phyloP scores from a whole-genome alignment of 2,329 filamentous ascomycete genomes.

The Fusarium nodosum region DNA sequence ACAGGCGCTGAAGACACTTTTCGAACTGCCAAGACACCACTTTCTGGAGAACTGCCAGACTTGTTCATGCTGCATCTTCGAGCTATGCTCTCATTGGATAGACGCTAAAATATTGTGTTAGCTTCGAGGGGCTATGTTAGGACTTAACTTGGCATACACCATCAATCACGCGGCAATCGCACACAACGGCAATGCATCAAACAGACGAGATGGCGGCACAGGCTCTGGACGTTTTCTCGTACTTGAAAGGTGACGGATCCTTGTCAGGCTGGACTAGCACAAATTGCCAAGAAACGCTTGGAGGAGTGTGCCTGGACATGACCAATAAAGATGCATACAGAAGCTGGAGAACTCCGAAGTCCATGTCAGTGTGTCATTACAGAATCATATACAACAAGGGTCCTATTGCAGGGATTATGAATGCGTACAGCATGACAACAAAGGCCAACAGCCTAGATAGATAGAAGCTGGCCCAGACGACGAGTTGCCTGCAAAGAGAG shows the following conservation, averaged over 20 bases:
- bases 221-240: slow-evolving; percentile 2
- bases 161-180: slow-evolving; percentile 21
- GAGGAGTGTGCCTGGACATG: slow-evolving; percentile 6
- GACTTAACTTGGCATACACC: slow-evolving; percentile 5
- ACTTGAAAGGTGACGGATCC: slow-evolving; percentile 5
- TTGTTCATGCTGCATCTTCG: slow-evolving; percentile 18
- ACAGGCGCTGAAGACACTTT: slow-evolving; percentile 22
- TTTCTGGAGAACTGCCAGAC: slow-evolving; percentile 26
- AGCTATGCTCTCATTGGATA: slow-evolving; percentile 9
- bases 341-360: slow-evolving; percentile 15
- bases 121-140: slow-evolving; percentile 15
- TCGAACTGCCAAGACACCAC: slow-evolving; percentile 17
- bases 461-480: slow-evolving; percentile 9
- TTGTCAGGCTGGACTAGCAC: slow-evolving; percentile 22
- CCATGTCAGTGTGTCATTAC: slow-evolving; percentile 34
- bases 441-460: slow-evolving; percentile 12
- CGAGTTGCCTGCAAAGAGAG: slow-evolving; percentile 3
- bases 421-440: slow-evolving; percentile 14
- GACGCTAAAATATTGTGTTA: slow-evolving; percentile 13
- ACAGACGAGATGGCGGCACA: slow-evolving; percentile 30
- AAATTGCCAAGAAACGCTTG: slow-evolving; percentile 35
- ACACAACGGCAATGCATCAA: slow-evolving; percentile 32
- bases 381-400: slow-evolving; percentile 35
- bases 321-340: slow-evolving; percentile 18
- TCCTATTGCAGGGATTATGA: slow-evolving; percentile 21